phyloP scores from a whole-genome alignment of 306 rosid species.

The Delonix regia region DNA sequence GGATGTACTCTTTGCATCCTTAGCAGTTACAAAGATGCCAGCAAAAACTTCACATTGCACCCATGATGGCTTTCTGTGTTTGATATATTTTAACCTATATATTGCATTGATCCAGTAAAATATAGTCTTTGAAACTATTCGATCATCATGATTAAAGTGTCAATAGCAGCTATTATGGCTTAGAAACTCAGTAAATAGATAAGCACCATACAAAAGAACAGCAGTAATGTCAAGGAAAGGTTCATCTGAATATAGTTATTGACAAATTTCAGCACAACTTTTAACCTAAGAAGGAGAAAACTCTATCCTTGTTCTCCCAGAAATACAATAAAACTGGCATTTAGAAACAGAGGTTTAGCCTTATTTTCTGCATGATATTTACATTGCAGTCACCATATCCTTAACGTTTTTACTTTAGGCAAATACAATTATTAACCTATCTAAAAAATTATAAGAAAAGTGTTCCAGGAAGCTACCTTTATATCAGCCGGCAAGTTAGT shows the following conservation, averaged over 20 bases:
- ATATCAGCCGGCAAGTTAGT: slow-evolving; percentile 69
- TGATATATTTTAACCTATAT: not conserved
- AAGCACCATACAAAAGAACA: not conserved
- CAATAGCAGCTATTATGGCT: not conserved
- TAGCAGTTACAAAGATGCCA: not conserved
- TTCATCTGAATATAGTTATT: not conserved
- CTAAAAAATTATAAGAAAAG: slow-evolving; percentile 17
- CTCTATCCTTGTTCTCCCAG: not conserved
- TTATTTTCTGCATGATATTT: not conserved
- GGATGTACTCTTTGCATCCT: not conserved
- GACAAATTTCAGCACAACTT: not conserved
- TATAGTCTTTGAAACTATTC: too few species aligned
- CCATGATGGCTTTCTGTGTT: not conserved
- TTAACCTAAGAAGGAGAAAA: not conserved
- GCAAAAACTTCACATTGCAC: not conserved
- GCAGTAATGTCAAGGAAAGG: not conserved
- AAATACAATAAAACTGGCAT: not conserved
- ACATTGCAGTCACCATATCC: not conserved
- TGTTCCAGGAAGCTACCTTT: slow-evolving; percentile 51
- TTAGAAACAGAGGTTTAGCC: not conserved
- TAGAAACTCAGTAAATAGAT: not conserved
- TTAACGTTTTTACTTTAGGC: not conserved
- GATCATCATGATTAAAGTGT: not conserved
- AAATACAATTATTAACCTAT: not conserved
- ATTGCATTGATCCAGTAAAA: not conserved